Evolutionary conservation across 345 rosid species (phyloP), one percentile per base, ranked within the genome.

Genomic region (Pugionium dolabratum): DNA sequence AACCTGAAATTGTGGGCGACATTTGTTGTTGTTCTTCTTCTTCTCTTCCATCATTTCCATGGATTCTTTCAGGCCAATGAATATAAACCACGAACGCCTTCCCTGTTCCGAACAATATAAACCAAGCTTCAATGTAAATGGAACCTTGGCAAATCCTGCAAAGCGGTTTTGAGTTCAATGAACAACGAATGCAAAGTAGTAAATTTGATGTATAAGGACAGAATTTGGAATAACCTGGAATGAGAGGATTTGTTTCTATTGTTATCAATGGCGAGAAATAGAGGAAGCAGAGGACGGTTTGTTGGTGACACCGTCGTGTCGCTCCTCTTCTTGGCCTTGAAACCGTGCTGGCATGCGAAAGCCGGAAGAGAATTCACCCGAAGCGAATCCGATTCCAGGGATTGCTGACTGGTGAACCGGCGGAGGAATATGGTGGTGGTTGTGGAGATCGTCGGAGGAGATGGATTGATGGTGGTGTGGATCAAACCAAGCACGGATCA

Each of bases 221-320:
- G 45, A 71, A 35, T n/a, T 63, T 18, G 26, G 27, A 27, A 51
- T 6, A 32, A 86, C 96, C 92, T 79, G 81, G 18, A 18, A 18
- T 18, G 18, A 18, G 50, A 79, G 74, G 64, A 78, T 0, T 9
- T 41, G 35, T 5, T 29, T 18, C 18, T 18, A 18, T 18, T 18
- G 18, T 18, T 18, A 74, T 85, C 87, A 85, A 87, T 83, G 92
- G 85, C 81, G 89, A 80, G 95, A 84, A 72, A 79, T 82, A 60
- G 96, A 87, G 81, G 96, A 84, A 78, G 95, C 88, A 59, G 86
- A 86, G 74, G 93, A 85, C 79, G 95, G 84, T 76, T 84, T 89
- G 80, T 82, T 84, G 75, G 74, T 73, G 77, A 74, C 75, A 67
- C 91, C 78, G 79, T 86, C 87, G 54, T 76, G 90, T 18, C 18